Evolutionary conservation across 2,329 filamentous ascomycete species (phyloP).

Genomic region (Nemania sp.): DNA sequence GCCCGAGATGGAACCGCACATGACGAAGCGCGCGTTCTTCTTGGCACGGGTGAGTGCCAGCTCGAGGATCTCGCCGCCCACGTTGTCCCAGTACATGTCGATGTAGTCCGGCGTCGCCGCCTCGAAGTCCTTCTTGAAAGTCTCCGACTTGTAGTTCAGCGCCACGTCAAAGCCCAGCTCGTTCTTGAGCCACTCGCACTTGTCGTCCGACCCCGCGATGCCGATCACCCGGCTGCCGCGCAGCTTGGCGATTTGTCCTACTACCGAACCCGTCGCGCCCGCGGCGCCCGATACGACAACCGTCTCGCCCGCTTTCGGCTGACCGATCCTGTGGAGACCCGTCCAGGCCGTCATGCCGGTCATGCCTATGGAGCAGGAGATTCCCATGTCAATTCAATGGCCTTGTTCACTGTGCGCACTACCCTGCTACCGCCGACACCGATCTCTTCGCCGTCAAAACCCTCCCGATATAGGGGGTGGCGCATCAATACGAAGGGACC

Average conservation of each 20-base stretch:
- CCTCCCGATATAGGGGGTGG: not conserved
- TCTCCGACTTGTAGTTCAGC: slow-evolving; percentile 62
- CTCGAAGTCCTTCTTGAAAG: slow-evolving; percentile 57
- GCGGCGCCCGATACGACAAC: slow-evolving; percentile 80
- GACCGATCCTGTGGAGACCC: slow-evolving; percentile 70
- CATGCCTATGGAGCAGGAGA: slow-evolving; percentile 46
- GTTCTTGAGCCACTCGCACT: slow-evolving; percentile 61
- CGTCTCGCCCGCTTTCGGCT: slow-evolving; percentile 70
- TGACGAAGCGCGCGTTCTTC: slow-evolving; percentile 66
- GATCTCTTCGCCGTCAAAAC: too few species aligned
- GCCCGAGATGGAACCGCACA: slow-evolving; percentile 72
- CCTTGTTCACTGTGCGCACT: not conserved
- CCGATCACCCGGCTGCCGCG: slow-evolving; percentile 67
- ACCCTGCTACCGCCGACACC: not conserved
- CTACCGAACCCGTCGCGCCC: slow-evolving; percentile 76
- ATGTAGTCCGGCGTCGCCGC: slow-evolving; percentile 58
- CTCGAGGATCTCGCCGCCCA: slow-evolving; percentile 73
- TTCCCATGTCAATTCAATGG: slow-evolving; percentile 14
- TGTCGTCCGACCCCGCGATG: slow-evolving; percentile 68
- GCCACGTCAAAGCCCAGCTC: slow-evolving; percentile 64
- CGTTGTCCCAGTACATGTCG: slow-evolving; percentile 68
- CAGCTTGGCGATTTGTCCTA: slow-evolving; percentile 77
- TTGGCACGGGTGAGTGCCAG: slow-evolving; percentile 67
- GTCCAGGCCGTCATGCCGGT: slow-evolving; percentile 79
- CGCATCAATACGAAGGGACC: not conserved